Base-by-base conservation (phyloP, 2,329 filamentous ascomycete species). In the Pleoardoris graminearum region DNA sequence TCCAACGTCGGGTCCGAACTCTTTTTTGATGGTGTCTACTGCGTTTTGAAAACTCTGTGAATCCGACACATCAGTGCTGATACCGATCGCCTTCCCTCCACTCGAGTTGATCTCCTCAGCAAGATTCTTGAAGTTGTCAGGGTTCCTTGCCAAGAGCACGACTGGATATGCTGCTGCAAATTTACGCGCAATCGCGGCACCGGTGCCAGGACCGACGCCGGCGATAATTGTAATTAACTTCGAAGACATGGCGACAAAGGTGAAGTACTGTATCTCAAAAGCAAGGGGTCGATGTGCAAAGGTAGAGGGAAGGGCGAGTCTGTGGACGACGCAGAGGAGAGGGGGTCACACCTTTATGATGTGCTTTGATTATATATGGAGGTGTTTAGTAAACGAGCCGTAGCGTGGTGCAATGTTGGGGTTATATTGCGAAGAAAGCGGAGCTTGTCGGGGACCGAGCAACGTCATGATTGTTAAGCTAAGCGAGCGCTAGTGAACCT, bases 51-150 rank as follows among this genome's bases (percentile, higher is more conserved):
- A 71, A 38, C 80, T 83, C 21, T 75, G 69, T 1, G 78, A 67
- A 51, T 83, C 81, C 0, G 83, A 77, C 0, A 87, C 80, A 63
- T 91, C 87, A 1, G 88, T 82, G 4, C 82, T 80, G 62, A 93
- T 83, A 12, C 89, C 88, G 11, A 91, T 75, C 1, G 89, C 90
- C 42, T 82, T 80, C 2, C 90, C 89, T 10, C 89, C 89, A 0
- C 75, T 70, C 4, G 75, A 69, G 51, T 85, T 85, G 74, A 94
- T 91, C 61, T 90, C 87, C 2, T 80, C 69, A 6, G 89, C 85
- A 2, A 90, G 79, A n/a, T 79, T 75, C 50, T 83, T 78, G 73
- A 85, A 90, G 70, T 80, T 89, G 36, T 83, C 80, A 0, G 85
- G 79, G 14, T 78, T 84, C 44, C 89, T 86, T 11, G 89, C 85